A percentile compares a stretch with the other conserved stretches of the same genome.
These are phyloP conservation scores for Microascus cirrosus DNA, from an alignment of 2,329 filamentous ascomycete species.

Conservation along the genomic window DNA sequence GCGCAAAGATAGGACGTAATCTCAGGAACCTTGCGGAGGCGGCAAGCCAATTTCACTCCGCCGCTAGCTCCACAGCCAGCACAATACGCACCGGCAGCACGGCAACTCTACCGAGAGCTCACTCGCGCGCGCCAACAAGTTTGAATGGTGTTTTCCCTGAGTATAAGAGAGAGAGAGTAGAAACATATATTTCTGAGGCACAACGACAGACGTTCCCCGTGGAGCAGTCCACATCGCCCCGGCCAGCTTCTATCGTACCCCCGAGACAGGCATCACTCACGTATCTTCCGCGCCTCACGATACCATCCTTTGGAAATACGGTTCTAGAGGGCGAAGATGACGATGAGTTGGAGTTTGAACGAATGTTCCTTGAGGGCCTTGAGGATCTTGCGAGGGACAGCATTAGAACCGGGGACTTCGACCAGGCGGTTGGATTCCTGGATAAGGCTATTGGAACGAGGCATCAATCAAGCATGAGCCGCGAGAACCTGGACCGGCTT, in stretches of 20 bases:
- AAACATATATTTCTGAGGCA: constrained; percentile 6
- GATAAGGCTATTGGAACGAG: constrained; percentile 6
- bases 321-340: background rate
- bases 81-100: constrained; percentile 6
- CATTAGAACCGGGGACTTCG: constrained; percentile 11
- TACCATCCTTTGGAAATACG: background rate
- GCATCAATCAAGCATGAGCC: constrained; percentile 3
- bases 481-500: constrained; percentile 6
- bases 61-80: constrained; percentile 12
- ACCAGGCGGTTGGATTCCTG: constrained; percentile 12
- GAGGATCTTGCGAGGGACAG: constrained; percentile 13
- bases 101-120: background rate
- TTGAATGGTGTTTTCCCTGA: constrained; percentile 8
- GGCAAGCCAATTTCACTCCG: constrained; percentile 13
- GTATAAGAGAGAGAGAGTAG: constrained; percentile 9
- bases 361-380: constrained; percentile 10
- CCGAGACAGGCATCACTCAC: no score
- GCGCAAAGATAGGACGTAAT: constrained; percentile 9
- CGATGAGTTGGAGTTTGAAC: constrained; percentile 9
- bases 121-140: constrained; percentile 5
- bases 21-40: constrained; percentile 12
- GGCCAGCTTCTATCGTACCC: no score
- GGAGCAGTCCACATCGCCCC: no score
- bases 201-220: background rate
- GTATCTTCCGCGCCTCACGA: background rate